These are phyloP conservation scores for Rhodotorula sp. DNA, from an alignment of 1,284 basidiomycete species.

Conservation along the genomic window DNA sequence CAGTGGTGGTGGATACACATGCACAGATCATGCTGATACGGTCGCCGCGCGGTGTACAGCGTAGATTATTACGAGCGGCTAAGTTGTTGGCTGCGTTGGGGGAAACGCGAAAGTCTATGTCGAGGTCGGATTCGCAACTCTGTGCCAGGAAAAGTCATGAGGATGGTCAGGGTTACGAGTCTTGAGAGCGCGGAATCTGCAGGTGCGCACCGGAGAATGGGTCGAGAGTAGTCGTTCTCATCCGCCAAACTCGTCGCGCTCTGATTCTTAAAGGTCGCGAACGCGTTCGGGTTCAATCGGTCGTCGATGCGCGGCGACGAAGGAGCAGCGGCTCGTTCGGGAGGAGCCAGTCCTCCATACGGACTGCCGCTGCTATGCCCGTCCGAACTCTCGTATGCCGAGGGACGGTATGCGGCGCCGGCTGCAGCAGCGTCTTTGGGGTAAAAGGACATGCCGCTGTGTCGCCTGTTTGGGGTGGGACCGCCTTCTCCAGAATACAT, in stretches of 20 bases:
- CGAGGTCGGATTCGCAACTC: too few species aligned
- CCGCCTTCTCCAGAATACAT: conserved; percentile 11
- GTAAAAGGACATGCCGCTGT: conserved; percentile 24
- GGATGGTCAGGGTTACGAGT: too few species aligned
- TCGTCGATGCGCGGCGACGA: conserved; percentile 11
- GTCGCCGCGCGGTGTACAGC: too few species aligned
- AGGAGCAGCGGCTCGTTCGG: background rate
- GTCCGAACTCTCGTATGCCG: conserved; percentile 10
- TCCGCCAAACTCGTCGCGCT: conserved; percentile 30
- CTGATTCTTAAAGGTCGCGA: conserved; percentile 2
- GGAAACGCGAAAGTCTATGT: too few species aligned
- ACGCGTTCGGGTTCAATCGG: conserved; percentile 25
- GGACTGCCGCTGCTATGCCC: background rate
- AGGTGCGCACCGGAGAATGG: conserved; percentile 33
- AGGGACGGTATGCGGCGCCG: conserved; percentile 9
- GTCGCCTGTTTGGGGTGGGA: conserved; percentile 3
- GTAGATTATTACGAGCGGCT: too few species aligned
- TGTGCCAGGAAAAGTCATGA: background rate
- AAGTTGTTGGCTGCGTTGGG: too few species aligned
- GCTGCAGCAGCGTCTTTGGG: conserved; percentile 3
- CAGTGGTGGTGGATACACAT: background rate
- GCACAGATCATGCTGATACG: background rate
- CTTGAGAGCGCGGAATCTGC: too few species aligned
- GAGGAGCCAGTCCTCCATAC: background rate
- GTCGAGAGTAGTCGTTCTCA: conserved; percentile 35